phyloP scores from a whole-genome alignment of 2,329 filamentous ascomycete species.

The Tricladium varicosporioides region DNA sequence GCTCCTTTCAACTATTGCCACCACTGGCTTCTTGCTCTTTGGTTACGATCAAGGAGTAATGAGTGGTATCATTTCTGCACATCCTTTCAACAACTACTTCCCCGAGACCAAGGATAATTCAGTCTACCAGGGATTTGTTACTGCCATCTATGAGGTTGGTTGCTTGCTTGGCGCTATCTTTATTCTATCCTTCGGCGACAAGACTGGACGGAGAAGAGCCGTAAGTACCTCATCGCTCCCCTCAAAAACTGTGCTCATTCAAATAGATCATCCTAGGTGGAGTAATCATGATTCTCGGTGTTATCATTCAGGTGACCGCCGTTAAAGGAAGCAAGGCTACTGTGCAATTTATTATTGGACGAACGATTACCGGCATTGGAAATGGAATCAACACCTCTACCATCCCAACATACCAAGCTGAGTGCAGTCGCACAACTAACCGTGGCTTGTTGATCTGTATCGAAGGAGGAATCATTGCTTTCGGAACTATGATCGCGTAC shows the following conservation, averaged over 20 bases:
- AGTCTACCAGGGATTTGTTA: conserved; percentile 46
- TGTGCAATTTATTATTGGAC: conserved; percentile 54
- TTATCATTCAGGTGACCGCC: conserved; percentile 41
- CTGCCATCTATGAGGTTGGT: conserved; percentile 55
- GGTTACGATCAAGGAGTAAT: conserved; percentile 89
- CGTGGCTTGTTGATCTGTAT: conserved; percentile 50
- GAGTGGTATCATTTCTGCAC: conserved; percentile 67
- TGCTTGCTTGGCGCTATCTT: conserved; percentile 53
- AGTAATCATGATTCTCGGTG: conserved; percentile 58
- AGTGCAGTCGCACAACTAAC: conserved; percentile 40
- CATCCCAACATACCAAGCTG: conserved; percentile 64
- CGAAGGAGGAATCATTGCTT: conserved; percentile 57
- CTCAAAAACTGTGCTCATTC: conserved; percentile 34
- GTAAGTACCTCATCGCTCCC: conserved; percentile 46
- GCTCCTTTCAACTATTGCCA: conserved; percentile 68
- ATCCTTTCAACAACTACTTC: conserved; percentile 83
- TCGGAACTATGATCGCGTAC: conserved; percentile 77
- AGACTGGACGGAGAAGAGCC: conserved; percentile 54
- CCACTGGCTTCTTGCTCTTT: conserved; percentile 80
- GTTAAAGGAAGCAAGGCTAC: conserved; percentile 38
- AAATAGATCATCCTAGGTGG: conserved; percentile 52
- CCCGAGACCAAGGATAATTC: conserved; percentile 53
- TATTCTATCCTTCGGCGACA: conserved; percentile 50
- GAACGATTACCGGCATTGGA: conserved; percentile 49
- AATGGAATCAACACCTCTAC: conserved; percentile 51